Evolutionary conservation across 495 filamentous ascomycete genomes (phyloP), one percentile per base, ranked within the genome.

Genomic region (Aspergillus kassunensis): DNA sequence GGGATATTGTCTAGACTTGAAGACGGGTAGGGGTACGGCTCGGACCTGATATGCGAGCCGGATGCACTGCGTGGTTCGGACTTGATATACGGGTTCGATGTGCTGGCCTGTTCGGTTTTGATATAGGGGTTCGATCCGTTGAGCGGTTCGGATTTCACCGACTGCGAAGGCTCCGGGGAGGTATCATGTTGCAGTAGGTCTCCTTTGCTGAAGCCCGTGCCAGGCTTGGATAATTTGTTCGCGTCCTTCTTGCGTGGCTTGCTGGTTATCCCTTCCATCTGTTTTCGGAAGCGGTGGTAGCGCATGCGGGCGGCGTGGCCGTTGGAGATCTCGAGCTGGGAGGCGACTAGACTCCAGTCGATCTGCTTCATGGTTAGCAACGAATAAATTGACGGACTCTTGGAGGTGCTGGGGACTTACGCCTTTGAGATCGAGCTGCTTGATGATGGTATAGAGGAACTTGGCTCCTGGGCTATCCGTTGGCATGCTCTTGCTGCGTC

Each of bases 251-350:
- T 39, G 30, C 59, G 47, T 7, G 66, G 53, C 5, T 46, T 58
- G 11, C 68, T 46, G 2, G 58, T 52, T 7, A 54, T 66, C 19
- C 76, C 76, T 50, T 84, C 80, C 74, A 83, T 82, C 44, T 81
- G 77, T 52, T 77, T 72, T 51, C 71, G 72, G 71, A 89, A 88
- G 34, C 87, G 82, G 18, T 81, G 83, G 65, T 81, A 91, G 29
- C 87, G 84, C 87, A 91, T 91, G 39, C 87, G 84, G 25, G 87
- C 86, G 8, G 87, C 87, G 65, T 91, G 87, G 59, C 86, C 87
- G 61, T 90, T 91, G 55, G 85, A 86, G 51, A 90, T 88, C 47
- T 79, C 73, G 2, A 77, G 64, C 37, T 84, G 73, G 6, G 66
- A 50, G 20, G 87, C 86, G 20, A 91, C 85, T 48, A 74, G 65